These are phyloP conservation scores for Hymenoscyphus repandus DNA, from an alignment of 2,329 filamentous ascomycete species.

Conservation along the genomic window DNA sequence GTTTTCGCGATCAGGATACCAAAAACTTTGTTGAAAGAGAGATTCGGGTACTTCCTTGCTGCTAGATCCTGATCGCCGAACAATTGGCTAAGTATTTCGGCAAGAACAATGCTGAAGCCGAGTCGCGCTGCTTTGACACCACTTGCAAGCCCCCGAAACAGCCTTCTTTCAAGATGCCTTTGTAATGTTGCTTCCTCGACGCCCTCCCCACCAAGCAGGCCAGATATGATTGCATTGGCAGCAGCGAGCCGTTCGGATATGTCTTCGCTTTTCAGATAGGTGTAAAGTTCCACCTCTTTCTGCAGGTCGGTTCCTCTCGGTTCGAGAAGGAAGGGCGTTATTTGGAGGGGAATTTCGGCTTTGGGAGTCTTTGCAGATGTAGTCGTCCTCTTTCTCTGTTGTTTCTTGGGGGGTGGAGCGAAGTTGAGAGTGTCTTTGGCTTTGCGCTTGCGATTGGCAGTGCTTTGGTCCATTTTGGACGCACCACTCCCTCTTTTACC, in stretches of 20 bases:
- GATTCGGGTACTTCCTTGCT: conserved; percentile 44
- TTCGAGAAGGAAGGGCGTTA: conserved; percentile 45
- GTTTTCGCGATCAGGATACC: conserved; percentile 51
- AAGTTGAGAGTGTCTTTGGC: conserved; percentile 19
- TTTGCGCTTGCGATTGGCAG: conserved; percentile 39
- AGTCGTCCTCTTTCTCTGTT: conserved; percentile 11
- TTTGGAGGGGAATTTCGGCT: conserved; percentile 18
- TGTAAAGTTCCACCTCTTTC: conserved; percentile 55
- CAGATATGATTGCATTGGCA: conserved; percentile 52
- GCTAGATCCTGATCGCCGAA: conserved; percentile 48
- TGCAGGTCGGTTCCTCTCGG: conserved; percentile 48
- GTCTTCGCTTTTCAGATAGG: conserved; percentile 56
- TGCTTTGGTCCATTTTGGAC: conserved; percentile 30
- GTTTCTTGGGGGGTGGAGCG: conserved; percentile 24
- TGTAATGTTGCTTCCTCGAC: conserved; percentile 49
- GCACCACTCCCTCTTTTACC: background rate
- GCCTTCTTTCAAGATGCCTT: conserved; percentile 57
- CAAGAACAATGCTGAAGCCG: conserved; percentile 84
- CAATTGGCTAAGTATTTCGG: conserved; percentile 70
- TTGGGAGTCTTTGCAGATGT: conserved; percentile 12
- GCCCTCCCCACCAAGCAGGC: conserved; percentile 45
- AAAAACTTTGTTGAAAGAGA: conserved; percentile 53
- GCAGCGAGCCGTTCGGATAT: conserved; percentile 50
- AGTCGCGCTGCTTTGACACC: conserved; percentile 81
- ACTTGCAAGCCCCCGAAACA: conserved; percentile 86